These are phyloP conservation scores for Pestalotiopsis sp. DNA, from an alignment of 2,329 filamentous ascomycete species.

Conservation along the genomic window DNA sequence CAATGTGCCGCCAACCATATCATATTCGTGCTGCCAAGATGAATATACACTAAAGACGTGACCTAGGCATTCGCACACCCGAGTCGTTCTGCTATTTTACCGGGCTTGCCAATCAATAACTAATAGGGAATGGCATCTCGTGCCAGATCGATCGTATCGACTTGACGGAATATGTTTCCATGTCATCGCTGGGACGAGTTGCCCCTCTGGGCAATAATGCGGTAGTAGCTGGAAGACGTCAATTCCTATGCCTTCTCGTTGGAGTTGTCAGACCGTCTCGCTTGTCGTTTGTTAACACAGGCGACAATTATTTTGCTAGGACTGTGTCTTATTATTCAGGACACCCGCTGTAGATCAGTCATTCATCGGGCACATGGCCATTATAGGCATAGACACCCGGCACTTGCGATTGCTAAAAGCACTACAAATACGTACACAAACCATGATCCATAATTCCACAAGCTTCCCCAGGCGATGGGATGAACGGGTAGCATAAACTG, in stretches of 20 bases:
- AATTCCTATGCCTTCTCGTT: not conserved
- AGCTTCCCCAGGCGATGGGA: not conserved
- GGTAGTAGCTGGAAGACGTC: not conserved
- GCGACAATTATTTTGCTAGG: not conserved
- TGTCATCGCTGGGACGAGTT: not conserved
- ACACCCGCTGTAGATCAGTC: not conserved
- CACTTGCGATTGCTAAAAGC: not conserved
- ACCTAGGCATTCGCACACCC: not conserved
- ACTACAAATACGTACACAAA: not conserved
- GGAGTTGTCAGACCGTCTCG: not conserved
- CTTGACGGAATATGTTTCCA: not conserved
- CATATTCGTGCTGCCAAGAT: not conserved
- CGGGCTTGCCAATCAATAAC: not conserved
- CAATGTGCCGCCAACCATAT: not conserved
- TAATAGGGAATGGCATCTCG: not conserved
- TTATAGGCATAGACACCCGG: not conserved
- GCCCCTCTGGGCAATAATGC: not conserved
- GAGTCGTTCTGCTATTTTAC: not conserved
- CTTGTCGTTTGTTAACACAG: not conserved
- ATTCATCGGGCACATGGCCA: not conserved
- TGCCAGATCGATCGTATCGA: not conserved
- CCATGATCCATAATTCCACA: not conserved
- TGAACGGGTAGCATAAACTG: not conserved
- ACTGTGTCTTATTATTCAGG: not conserved
- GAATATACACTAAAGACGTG: not conserved